Evolutionary conservation across 306 rosid genomes (phyloP).

Genomic region (Psophocarpus tetragonolobus): DNA sequence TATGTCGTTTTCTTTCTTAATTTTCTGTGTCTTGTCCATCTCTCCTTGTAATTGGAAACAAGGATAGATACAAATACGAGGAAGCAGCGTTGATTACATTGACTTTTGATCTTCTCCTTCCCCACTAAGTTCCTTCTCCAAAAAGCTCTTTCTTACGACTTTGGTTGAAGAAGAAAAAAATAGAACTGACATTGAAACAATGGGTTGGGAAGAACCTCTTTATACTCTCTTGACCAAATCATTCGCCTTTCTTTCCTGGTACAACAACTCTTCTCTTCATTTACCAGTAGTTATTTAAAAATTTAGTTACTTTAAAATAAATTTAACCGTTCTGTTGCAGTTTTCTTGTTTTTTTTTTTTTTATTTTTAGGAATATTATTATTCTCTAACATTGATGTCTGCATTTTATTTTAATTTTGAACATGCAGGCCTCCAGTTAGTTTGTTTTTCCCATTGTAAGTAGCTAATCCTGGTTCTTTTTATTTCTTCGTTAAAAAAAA

Average conservation of each 20-base stretch:
- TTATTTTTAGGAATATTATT: too few relatives aligned
- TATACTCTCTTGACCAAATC: slow-evolving; percentile 33
- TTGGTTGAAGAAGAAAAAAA: not conserved
- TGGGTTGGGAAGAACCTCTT: slow-evolving; percentile 41
- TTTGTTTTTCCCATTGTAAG: slow-evolving; percentile 61
- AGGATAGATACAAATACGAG: not conserved
- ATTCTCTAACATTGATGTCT: not conserved
- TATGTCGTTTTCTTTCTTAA: not conserved
- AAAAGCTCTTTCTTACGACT: not conserved
- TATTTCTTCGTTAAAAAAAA: not conserved
- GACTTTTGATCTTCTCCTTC: not conserved
- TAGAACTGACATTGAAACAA: slow-evolving; percentile 8
- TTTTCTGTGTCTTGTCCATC: not conserved
- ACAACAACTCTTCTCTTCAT: not conserved
- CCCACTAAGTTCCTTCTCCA: not conserved
- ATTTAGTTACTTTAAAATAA: not conserved
- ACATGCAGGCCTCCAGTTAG: slow-evolving; percentile 62
- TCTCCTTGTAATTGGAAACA: too few relatives aligned
- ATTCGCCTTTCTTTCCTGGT: slow-evolving; percentile 51
- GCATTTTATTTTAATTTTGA: not conserved
- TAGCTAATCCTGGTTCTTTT: not conserved
- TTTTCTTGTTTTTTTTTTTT: too few relatives aligned
- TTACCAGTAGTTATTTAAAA: not conserved
- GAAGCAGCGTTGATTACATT: not conserved
- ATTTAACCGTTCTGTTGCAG: not conserved